Conservation (phyloP, 805 yeast species). For the Yarrowia sp. region DNA sequence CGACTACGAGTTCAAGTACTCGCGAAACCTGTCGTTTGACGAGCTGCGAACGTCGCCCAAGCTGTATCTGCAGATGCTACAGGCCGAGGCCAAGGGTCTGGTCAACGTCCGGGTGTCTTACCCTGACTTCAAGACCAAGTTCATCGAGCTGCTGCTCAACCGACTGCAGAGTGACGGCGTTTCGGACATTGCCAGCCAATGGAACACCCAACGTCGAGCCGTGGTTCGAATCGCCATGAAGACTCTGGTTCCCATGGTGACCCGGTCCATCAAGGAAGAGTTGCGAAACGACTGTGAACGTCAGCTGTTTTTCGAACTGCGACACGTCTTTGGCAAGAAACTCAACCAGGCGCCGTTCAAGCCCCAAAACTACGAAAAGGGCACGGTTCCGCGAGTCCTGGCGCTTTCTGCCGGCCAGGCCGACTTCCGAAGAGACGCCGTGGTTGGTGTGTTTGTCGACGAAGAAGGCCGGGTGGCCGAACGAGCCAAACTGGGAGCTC, state of each 20-base stretch:
- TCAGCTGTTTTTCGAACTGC: slow-evolving; percentile 61
- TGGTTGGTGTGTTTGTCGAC: slow-evolving; percentile 72
- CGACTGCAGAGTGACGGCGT: slow-evolving; percentile 44
- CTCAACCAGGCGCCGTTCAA: slow-evolving; percentile 92
- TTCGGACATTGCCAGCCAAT: slow-evolving; percentile 67
- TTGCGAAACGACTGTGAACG: slow-evolving; percentile 73
- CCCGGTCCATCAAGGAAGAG: slow-evolving; percentile 77
- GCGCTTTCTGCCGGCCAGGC: slow-evolving; percentile 87
- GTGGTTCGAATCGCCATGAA: slow-evolving; percentile 66
- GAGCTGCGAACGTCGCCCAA: slow-evolving; percentile 76
- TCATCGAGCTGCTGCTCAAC: slow-evolving; percentile 42
- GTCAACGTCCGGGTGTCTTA: slow-evolving; percentile 60
- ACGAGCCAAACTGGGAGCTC: slow-evolving; percentile 72
- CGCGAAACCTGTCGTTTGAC: slow-evolving; percentile 72
- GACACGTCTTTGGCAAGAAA: slow-evolving; percentile 63
- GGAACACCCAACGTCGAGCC: slow-evolving; percentile 74
- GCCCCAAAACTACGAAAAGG: slow-evolving; percentile 71
- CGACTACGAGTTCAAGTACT: slow-evolving; percentile 87
- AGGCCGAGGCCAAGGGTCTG: slow-evolving; percentile 80
- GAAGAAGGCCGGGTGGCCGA: slow-evolving; percentile 78
- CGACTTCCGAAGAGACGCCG: slow-evolving; percentile 73
- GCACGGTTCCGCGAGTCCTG: slow-evolving; percentile 80
- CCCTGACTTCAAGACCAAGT: slow-evolving; percentile 43
- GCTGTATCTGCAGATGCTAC: slow-evolving; percentile 79
- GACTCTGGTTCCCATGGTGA: slow-evolving; percentile 61